A percentile compares a stretch with the other conserved stretches of the same genome.
phyloP scores from a whole-genome alignment of 1,284 basidiomycete genomes.

The Gymnopus androsaceus region DNA sequence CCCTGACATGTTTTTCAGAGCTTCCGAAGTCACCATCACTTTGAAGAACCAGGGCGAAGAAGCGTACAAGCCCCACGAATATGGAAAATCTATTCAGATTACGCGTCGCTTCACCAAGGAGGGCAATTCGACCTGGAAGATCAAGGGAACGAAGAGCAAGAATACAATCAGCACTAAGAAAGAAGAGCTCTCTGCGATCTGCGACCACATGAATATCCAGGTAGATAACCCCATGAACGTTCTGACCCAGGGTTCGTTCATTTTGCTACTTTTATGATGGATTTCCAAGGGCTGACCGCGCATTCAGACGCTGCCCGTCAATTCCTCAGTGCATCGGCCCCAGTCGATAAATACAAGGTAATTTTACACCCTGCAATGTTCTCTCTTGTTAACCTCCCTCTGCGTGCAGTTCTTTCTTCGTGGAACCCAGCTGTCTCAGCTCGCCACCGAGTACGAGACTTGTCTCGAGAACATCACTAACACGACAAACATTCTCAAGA shows the following conservation, averaged over 20 bases:
- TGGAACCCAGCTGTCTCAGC: constrained; percentile 89
- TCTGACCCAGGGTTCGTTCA: constrained; percentile 75
- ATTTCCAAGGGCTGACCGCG: neutral
- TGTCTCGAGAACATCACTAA: constrained; percentile 74
- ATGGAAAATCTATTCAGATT: constrained; percentile 84
- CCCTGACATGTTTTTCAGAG: constrained; percentile 39
- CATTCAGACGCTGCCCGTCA: constrained; percentile 61
- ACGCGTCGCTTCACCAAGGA: constrained; percentile 81
- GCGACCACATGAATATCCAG: constrained; percentile 94
- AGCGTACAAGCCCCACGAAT: constrained; percentile 82
- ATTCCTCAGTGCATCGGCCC: constrained; percentile 84
- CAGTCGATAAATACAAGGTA: constrained; percentile 90
- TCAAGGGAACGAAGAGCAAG: constrained; percentile 69
- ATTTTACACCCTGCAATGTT: neutral
- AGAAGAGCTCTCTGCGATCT: constrained; percentile 84
- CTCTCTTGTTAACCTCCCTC: neutral
- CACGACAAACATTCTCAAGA: constrained; percentile 62
- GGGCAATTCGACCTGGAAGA: constrained; percentile 81
- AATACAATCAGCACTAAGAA: constrained; percentile 77
- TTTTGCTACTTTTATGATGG: neutral
- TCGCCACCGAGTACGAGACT: constrained; percentile 84
- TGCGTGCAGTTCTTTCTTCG: constrained; percentile 83
- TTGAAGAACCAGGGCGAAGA: constrained; percentile 90
- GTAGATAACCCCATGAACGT: constrained; percentile 98
- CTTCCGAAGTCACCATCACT: constrained; percentile 76